phyloP scores from a whole-genome alignment of 108 stramenopile genomes.

The Phaeodactylum tricornutum region DNA sequence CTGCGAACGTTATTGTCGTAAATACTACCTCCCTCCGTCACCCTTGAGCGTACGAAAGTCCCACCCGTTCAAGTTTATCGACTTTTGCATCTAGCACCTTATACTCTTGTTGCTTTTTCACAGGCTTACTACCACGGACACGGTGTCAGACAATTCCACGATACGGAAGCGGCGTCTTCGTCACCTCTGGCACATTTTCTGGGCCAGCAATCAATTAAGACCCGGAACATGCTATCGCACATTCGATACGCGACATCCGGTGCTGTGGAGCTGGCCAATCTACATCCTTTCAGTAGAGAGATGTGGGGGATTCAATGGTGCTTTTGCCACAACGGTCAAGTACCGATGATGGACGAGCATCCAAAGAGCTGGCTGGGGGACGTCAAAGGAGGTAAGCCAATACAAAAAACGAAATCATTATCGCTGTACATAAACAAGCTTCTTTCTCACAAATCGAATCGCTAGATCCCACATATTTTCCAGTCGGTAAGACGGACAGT shows the following conservation, averaged over 20 bases:
- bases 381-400: not conserved
- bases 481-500: constrained; percentile 75
- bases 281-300: constrained; percentile 80
- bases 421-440: no score
- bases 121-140: constrained; percentile 35
- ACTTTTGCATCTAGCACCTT: no score
- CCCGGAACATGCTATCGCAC: constrained; percentile 75
- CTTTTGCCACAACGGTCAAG: constrained; percentile 83
- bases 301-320: constrained; percentile 40
- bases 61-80: no score
- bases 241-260: constrained; percentile 82
- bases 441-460: no score
- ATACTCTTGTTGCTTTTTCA: no score
- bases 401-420: no score
- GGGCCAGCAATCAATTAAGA: constrained; percentile 29
- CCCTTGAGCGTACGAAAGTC: no score
- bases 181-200: constrained; percentile 63
- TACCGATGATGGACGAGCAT: constrained; percentile 30
- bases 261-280: constrained; percentile 57
- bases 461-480: constrained; percentile 38
- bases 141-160: constrained; percentile 60
- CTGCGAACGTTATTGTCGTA: no score
- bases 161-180: constrained; percentile 37
- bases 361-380: not conserved
- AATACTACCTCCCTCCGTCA: no score